Percentiles rank a stretch among this genome's conserved stretches.
phyloP scores from a whole-genome alignment of 2,329 filamentous ascomycete species.

The Alternaria alternata region DNA sequence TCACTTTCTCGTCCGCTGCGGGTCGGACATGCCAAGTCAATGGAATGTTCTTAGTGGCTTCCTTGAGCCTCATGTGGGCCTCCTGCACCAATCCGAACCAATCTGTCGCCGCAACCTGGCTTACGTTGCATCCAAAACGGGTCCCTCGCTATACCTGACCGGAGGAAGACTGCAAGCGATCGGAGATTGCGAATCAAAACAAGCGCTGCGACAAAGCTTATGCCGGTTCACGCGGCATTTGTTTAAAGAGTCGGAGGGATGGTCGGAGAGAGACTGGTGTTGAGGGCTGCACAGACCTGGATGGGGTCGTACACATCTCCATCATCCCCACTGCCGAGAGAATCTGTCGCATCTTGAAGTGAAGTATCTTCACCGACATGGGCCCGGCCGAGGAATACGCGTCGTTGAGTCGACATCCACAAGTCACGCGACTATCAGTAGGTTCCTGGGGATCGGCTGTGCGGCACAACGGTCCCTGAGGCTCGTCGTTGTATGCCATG shows the following conservation, averaged over 20 bases:
- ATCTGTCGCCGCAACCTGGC: conserved; percentile 12
- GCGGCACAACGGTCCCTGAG: conserved; percentile 11
- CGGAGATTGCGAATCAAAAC: conserved; percentile 11
- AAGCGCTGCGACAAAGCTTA: conserved; percentile 8
- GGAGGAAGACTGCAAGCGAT: conserved; percentile 1
- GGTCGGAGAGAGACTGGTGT: conserved; percentile 13
- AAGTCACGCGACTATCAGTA: background rate
- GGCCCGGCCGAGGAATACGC: conserved; percentile 5
- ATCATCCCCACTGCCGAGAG: conserved; percentile 20
- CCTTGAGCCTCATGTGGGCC: conserved; percentile 20
- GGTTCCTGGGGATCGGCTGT: conserved; percentile 5
- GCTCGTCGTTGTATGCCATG: conserved; percentile 5
- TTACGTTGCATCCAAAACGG: conserved; percentile 10
- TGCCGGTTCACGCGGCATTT: conserved; percentile 19
- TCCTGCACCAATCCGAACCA: conserved; percentile 4
- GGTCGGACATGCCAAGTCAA: conserved; percentile 4
- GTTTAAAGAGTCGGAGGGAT: conserved; percentile 16
- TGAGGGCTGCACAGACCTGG: conserved; percentile 20
- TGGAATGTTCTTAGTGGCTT: conserved; percentile 19
- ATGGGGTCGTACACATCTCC: conserved; percentile 9
- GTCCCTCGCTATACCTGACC: background rate
- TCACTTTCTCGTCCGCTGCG: conserved; percentile 11
- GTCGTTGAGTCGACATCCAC: conserved; percentile 6
- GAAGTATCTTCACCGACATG: conserved; percentile 17
- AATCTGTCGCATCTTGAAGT: conserved; percentile 5